Base-by-base conservation (phyloP, 75 land plant species). In the Picea glauca region DNA sequence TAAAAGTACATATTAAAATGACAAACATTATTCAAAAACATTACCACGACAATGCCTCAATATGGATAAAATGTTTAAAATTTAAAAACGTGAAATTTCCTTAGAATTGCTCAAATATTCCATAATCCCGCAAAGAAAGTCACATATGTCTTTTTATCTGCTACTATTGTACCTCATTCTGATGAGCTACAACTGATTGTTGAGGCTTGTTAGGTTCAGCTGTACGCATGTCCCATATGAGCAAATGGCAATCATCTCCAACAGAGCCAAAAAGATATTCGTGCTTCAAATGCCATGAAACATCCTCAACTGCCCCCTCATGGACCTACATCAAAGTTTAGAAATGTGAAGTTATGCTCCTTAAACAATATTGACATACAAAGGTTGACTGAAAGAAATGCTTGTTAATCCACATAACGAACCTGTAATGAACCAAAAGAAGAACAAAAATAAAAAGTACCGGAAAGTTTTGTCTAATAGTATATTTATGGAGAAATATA, bases 241-340 rank as follows among this genome's bases (percentile, higher is more conserved):
- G 85, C 78, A 96, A 78, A 15, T 73, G 77, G 18, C 83, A 63
- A 86, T 96, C 99, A 87, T 96, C 99, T 8, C 98, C 95, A 26
- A 92, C 98, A 23, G 99, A 96, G 0, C 99, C 99, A 87, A 96
- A 96, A n/a, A 94, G 59, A 72, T 89, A 80, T 64, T 94, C 98
- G 85, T 96, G 84, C 81, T 81, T 89, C 63, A 72, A 72, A 78
- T 94, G 98, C 99, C 99, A 96, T n/a, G 94, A 89, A 26, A 96
- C 99, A 85, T 96, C 99, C 78, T 87, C 99, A 80, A 96, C 98
- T 60, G 88, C 93, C 78, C 81, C 86, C 76, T 84, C 86, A 83
- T 96, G 99, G 66, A 79, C 94, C 99, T 96, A 80, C 63, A 62
- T 62, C 56, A 50, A 50, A 50, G 11, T 50, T 50, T 50, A 50